Evolutionary conservation across 768 basidiomycete genomes (phyloP).

Genomic region (Auricularia auricula-judae): DNA sequence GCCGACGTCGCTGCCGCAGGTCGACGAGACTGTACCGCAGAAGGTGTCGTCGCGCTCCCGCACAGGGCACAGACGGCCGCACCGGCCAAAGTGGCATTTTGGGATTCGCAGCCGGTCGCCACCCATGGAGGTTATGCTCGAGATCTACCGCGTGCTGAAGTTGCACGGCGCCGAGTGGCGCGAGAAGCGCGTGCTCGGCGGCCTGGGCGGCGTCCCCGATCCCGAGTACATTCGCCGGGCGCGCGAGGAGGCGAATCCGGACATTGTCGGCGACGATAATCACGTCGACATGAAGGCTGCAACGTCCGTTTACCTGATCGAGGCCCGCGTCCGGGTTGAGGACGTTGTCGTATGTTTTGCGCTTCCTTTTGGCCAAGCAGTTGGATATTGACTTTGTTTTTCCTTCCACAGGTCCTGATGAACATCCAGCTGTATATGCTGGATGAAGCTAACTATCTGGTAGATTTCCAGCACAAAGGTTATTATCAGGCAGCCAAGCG

Average conservation of each 20-base stretch:
- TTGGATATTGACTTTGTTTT: background rate
- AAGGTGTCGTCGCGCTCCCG: constrained; percentile 33
- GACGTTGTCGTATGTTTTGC: constrained; percentile 74
- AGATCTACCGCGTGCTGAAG: constrained; percentile 90
- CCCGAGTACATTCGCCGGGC: constrained; percentile 11
- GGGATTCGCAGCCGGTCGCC: constrained; percentile 90
- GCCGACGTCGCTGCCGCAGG: constrained; percentile 73
- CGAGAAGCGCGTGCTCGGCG: constrained; percentile 71
- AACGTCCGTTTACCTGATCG: constrained; percentile 82
- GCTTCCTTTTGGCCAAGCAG: background rate
- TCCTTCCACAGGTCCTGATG: constrained; percentile 66
- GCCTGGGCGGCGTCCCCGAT: constrained; percentile 42
- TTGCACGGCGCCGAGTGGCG: constrained; percentile 96
- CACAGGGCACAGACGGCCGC: constrained; percentile 49
- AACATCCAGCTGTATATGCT: constrained; percentile 96
- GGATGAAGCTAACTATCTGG: constrained; percentile 90
- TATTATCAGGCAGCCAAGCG: constrained; percentile 71
- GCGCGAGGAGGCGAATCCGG: constrained; percentile 19
- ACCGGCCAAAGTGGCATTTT: constrained; percentile 93
- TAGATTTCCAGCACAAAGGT: constrained; percentile 97
- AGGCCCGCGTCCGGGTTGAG: constrained; percentile 81
- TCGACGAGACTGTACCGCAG: constrained; percentile 54
- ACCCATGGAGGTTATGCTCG: constrained; percentile 98
- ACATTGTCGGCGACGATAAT: constrained; percentile 6
- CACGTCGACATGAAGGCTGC: constrained; percentile 52